Percentiles rank a stretch among this genome's conserved stretches.
These are phyloP conservation scores for Arthroderma sp. DNA, from an alignment of 2,329 filamentous ascomycete genomes.

Conservation along the genomic window DNA sequence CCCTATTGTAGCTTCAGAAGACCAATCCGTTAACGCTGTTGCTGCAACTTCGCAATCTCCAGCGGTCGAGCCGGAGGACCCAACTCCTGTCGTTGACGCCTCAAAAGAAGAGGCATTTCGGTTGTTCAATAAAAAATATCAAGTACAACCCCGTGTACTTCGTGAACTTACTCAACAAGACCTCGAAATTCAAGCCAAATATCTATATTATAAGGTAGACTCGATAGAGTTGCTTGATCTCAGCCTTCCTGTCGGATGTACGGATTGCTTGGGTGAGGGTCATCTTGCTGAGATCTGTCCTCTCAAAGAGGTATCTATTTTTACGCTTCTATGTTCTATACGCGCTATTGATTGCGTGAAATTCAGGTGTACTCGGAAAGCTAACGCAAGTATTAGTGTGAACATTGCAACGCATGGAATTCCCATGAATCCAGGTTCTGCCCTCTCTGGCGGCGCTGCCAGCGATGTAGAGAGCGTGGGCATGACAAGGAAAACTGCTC, in stretches of 20 bases:
- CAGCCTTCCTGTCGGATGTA: slow-evolving; percentile 28
- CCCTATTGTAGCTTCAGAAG: neutral
- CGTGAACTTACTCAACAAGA: slow-evolving; percentile 27
- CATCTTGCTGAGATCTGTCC: slow-evolving; percentile 33
- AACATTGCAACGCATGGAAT: slow-evolving; percentile 30
- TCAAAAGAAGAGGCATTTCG: slow-evolving; percentile 25
- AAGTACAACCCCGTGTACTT: slow-evolving; percentile 20
- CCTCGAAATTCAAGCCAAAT: slow-evolving; percentile 27
- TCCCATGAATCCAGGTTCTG: slow-evolving; percentile 28
- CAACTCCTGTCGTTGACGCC: neutral
- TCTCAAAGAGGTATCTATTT: slow-evolving; percentile 25
- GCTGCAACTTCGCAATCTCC: too few species aligned
- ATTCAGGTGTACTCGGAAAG: neutral
- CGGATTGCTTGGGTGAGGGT: slow-evolving; percentile 29
- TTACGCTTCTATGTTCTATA: neutral
- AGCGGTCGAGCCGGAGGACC: too few species aligned
- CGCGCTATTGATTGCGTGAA: neutral
- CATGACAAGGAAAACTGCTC: slow-evolving; percentile 41
- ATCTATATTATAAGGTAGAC: slow-evolving; percentile 26
- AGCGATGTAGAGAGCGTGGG: slow-evolving; percentile 50
- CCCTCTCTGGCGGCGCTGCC: slow-evolving; percentile 28
- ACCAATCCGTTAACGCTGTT: too few species aligned
- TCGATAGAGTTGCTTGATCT: slow-evolving; percentile 27
- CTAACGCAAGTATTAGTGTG: slow-evolving; percentile 18
- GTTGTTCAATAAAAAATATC: slow-evolving; percentile 23